Percentiles rank a stretch among this genome's conserved stretches.
Conservation (phyloP, 352 stramenopile genomes). For the Thalassiosira exigua region DNA sequence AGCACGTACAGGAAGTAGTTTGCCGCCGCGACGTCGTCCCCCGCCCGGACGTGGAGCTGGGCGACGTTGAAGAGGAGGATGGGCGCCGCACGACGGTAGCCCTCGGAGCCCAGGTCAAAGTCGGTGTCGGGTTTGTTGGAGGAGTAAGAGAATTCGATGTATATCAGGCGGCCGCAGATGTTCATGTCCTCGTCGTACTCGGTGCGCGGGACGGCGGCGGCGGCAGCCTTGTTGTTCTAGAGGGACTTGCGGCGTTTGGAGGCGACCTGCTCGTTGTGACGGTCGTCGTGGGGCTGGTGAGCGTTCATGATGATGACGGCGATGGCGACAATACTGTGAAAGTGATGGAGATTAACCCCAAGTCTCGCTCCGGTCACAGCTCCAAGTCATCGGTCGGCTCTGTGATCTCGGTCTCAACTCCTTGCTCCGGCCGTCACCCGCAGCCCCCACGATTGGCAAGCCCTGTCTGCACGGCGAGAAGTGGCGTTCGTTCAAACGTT, state of each 20-base stretch:
- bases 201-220: background rate
- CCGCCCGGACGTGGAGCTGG: constrained; percentile 35
- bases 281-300: background rate
- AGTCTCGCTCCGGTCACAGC: too few relatives aligned
- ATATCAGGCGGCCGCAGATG: constrained; percentile 14
- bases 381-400: too few relatives aligned
- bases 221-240: background rate
- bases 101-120: background rate
- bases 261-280: background rate
- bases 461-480: too few relatives aligned
- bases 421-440: too few relatives aligned
- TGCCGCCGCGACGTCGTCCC: constrained; percentile 35
- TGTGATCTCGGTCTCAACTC: too few relatives aligned
- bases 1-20: constrained; percentile 52
- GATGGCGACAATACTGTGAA: too few relatives aligned
- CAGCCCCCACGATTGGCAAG: too few relatives aligned
- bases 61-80: constrained; percentile 51
- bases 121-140: constrained; percentile 17
- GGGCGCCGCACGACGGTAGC: constrained; percentile 7
- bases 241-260: background rate
- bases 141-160: too few relatives aligned
- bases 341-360: too few relatives aligned
- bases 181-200: constrained; percentile 40
- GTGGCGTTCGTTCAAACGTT: too few relatives aligned
- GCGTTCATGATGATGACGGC: background rate